Percentiles rank a stretch among this genome's conserved stretches.
Evolutionary conservation across 345 rosid species (phyloP).

Genomic region (Gossypium thurberi): DNA sequence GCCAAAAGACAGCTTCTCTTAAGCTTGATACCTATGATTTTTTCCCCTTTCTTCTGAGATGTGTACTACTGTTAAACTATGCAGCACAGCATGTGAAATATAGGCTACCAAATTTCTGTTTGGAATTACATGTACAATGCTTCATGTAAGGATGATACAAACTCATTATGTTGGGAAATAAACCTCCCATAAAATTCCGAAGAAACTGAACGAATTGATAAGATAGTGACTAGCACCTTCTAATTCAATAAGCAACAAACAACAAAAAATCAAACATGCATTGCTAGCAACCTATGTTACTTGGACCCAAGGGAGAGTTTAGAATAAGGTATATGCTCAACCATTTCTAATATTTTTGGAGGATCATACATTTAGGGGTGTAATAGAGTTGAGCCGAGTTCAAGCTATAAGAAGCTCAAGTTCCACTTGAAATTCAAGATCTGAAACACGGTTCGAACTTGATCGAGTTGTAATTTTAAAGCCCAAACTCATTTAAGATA

Average conservation of each 20-base stretch:
- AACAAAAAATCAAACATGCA: neutral
- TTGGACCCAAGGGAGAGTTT: neutral
- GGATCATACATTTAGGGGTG: neutral
- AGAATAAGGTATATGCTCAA: neutral
- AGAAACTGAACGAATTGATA: slow-evolving; percentile 1
- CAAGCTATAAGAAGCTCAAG: neutral
- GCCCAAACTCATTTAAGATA: neutral
- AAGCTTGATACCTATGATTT: neutral
- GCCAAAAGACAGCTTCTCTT: neutral
- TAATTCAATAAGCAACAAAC: neutral
- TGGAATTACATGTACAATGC: too few relatives aligned
- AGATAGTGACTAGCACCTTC: slow-evolving; percentile 1
- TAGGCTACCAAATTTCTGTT: neutral
- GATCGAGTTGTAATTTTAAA: neutral
- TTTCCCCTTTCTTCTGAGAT: neutral
- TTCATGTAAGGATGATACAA: neutral
- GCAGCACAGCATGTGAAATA: neutral
- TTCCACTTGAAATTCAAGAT: neutral
- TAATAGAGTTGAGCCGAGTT: neutral
- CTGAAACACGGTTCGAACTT: neutral
- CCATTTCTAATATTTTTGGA: neutral
- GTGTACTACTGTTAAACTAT: neutral
- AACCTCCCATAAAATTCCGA: neutral
- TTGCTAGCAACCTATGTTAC: neutral
- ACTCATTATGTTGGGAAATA: neutral